A percentile compares a stretch with the other conserved stretches of the same genome.
Evolutionary conservation across 2,329 filamentous ascomycete species (phyloP).

Genomic region (Gaeumannomyces tritici): DNA sequence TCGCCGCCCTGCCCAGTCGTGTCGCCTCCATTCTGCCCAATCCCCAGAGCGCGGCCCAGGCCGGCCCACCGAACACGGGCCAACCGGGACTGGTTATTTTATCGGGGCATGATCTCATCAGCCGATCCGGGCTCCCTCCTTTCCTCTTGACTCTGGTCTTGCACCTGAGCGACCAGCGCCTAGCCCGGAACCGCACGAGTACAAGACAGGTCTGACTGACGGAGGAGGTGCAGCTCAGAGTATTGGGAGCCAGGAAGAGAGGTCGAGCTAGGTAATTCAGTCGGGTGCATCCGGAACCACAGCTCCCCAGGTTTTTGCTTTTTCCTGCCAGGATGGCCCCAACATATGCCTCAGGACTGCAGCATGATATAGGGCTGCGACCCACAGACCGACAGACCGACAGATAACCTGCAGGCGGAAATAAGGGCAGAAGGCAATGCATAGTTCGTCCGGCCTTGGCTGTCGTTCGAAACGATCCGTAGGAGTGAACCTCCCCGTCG

Average conservation of each 20-base stretch:
- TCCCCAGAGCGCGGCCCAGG: neutral
- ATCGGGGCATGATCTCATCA: slow-evolving; percentile 1
- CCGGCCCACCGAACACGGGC: neutral
- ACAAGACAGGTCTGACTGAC: too few species aligned
- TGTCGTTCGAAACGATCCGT: neutral
- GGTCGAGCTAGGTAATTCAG: neutral
- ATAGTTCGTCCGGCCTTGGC: neutral
- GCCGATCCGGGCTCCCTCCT: slow-evolving; percentile 1
- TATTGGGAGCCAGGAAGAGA: neutral
- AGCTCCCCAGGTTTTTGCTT: neutral
- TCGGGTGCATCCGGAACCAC: neutral
- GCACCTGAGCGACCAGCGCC: too few species aligned
- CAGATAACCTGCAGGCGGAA: neutral
- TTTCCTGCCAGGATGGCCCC: neutral
- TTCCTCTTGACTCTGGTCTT: too few species aligned
- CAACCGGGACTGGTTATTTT: neutral
- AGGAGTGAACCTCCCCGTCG: neutral
- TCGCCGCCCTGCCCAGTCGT: neutral
- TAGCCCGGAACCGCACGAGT: too few species aligned
- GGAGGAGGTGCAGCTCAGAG: neutral
- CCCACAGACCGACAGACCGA: neutral
- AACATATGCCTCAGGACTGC: neutral
- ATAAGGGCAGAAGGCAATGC: neutral
- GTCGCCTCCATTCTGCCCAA: neutral
- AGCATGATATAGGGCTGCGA: neutral